Base-by-base conservation (phyloP, 106 monocot genomes). In the Allium fistulosum region DNA sequence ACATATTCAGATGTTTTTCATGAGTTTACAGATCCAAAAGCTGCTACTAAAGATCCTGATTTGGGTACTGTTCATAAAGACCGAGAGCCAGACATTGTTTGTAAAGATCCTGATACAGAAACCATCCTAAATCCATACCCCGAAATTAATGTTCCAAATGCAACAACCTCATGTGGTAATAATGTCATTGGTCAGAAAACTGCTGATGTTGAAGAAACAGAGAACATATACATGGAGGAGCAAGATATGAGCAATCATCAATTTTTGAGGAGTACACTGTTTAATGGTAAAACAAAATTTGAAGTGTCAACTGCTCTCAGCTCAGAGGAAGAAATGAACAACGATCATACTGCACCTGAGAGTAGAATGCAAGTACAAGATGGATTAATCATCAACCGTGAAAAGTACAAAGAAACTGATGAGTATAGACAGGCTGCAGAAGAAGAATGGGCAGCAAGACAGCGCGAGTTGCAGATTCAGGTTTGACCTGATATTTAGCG, bases 381-480 rank as follows among this genome's bases (percentile, higher is more conserved):
- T 64, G 65, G 57, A 75, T 59, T 92, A 8, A 80, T 88, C 66
- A 76, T 77, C 71, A 89, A 77, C 5, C 82, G 92, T 58, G 92
- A 92, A 79, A 89, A 75, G 49, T 84, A 87, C 74, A 97, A 97
- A 77, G 79, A 87, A 76, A 79, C 89, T 65, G 89, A 84, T 51
- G 87, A 84, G 65, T 97, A 87, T 69, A 92, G 49, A 76, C 92
- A 72, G 58, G 92, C 81, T 73, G 67, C 17, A 56, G 97, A 89
- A 77, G 89, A 82, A 75, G 97, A 97, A 83, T 92, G 92, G 97
- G 92, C 84, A 37, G 72, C 84, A 66, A 86, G 97, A 71, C 80
- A 84, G 72, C 61, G 65, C 9, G 61, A 87, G 70, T 66, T 91
- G 49, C 90, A 72, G 50, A 74, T 91, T 49, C 90, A 91, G 90